Base-by-base conservation (phyloP, 2,329 filamentous ascomycete genomes). In the Tolypocladium pustulatum region DNA sequence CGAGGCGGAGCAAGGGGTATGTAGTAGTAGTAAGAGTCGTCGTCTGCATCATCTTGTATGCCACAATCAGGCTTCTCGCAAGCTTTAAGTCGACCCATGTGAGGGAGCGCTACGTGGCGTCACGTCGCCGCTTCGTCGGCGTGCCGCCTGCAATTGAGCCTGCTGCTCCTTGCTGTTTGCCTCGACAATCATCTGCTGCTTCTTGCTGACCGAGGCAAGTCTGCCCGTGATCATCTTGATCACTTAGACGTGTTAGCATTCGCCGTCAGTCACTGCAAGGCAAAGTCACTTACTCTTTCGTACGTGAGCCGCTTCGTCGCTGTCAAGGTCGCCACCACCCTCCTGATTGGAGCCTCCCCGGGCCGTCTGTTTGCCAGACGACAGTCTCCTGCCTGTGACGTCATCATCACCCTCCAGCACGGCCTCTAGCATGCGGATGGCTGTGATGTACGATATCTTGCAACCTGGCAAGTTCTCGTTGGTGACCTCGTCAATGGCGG, bases 401-500 rank as follows among this genome's bases (percentile, higher is more conserved):
- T 83, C 82, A 32, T 85, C 91, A 60, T 96, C 91, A 54, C 82
- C 87, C 66, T 99, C 94, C 59, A 99, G 76, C 3, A 99, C 90
- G 20, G 93, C 94, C 74, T 99, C 93, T 17, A 97, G 81, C 88
- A 99, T 94, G 62, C 90, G 85, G 63, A 97, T 91, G 0, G 94
- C 92, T 0, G 94, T 97, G 57, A 90, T 82, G 69, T 99, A 99
- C 22, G 91, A 92, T 32, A 96, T 86, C 69, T 97, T 92, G 69
- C 93, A 97, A 20, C 91, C 91, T 0, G 79, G 75, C 30, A 97
- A 78, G 71, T 97, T 92, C 62, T 94, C 90, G 59, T 93, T 91
- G 2, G 94, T 91, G 55, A 99, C 89, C 74, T 99, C 94, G 66
- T 96, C 95, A 68, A 97, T 94, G 9, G 94, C 94, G 9, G 94